A percentile compares a stretch with the other conserved stretches of the same genome.
Evolutionary conservation across 352 stramenopile species (phyloP).

Genomic region (Phytophthora syringae): DNA sequence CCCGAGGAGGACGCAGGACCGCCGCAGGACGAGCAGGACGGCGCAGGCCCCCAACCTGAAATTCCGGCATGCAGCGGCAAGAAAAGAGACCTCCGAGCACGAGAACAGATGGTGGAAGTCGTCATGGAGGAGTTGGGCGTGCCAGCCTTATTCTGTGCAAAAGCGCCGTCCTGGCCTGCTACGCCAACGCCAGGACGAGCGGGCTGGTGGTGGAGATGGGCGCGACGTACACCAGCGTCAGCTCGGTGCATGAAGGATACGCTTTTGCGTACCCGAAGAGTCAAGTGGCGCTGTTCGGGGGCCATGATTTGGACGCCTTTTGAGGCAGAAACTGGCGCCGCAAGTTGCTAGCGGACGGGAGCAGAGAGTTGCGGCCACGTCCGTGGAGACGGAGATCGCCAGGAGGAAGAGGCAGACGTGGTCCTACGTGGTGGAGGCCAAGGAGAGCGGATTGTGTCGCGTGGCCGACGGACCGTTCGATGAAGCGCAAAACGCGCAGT

Average conservation of each 20-base stretch:
- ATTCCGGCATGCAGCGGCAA: constrained; percentile 44
- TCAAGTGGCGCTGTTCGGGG: constrained; percentile 63
- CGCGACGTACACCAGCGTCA: constrained; percentile 77
- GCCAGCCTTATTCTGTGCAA: constrained; percentile 84
- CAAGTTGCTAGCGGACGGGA: constrained; percentile 38
- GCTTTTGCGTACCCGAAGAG: constrained; percentile 72
- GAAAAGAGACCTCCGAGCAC: constrained; percentile 56
- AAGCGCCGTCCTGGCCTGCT: constrained; percentile 81
- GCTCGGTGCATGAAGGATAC: constrained; percentile 82
- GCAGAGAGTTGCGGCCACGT: constrained; percentile 17
- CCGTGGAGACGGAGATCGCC: constrained; percentile 32
- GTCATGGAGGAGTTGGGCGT: constrained; percentile 83
- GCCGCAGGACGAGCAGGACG: constrained; percentile 30
- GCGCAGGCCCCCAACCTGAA: constrained; percentile 1
- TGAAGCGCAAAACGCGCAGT: constrained; percentile 70
- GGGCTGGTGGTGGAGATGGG: constrained; percentile 85
- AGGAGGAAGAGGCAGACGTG: constrained; percentile 48
- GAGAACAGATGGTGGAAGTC: constrained; percentile 80
- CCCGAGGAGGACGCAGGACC: constrained; percentile 45
- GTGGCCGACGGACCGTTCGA: constrained; percentile 77
- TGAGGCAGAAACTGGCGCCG: constrained; percentile 56
- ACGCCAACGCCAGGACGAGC: constrained; percentile 83
- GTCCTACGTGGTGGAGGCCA: constrained; percentile 71
- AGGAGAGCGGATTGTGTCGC: constrained; percentile 77
- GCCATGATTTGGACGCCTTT: constrained; percentile 72